Evolutionary conservation across 108 stramenopile species (phyloP), one percentile per base, ranked within the genome.

Genomic region (Aurantiochytrium sp.): DNA sequence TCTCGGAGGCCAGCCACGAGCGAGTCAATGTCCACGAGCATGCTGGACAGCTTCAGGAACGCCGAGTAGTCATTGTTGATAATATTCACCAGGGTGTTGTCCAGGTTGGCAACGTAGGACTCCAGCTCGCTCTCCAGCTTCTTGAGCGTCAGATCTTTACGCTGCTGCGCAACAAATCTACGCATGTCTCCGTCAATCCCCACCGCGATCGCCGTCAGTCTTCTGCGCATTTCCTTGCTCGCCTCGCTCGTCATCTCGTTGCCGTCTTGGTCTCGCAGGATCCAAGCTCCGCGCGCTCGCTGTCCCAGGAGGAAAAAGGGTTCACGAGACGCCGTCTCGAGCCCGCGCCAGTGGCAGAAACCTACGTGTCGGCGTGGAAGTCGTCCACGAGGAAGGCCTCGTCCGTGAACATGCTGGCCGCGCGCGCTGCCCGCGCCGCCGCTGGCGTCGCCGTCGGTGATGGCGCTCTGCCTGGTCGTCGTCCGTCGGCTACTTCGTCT

Each of bases 21-120:
- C 10, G 73, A 41, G 45, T 81, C 73, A 24, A 81, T 81, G 30
- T 81, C 73, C 36, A 81, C 73, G 27, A 81, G 45, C 73, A 81
- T 81, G 30, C 73, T 81, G 0, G 73, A 81, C 17, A 81, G 73
- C 39, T 81, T 81, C 36, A 81, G 45, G 32, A 81, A 81, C 6
- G 73, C 39, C 32, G 73, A 81, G 73, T 81, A 81, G 45, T 81
- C 73, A 81, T 81, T 81, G 45, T 81, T 81, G 73, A 81, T 81
- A 48, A 81, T 81, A 24, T 48, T 81, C 36, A 81, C 73, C 36
- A 81, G 45, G 2, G 73, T 81, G 73, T 81, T 81, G 45, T 81
- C 73, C 73, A 81, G 24, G 45, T 81, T 81, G 39, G 73, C 73
- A 12, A 81, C 73, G 2, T 81, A 81, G 45, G 39, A 6, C 45